A percentile compares a stretch with the other conserved stretches of the same genome.
phyloP scores from a whole-genome alignment of 257 asterid genomes.

The Knoxia roxburghii region DNA sequence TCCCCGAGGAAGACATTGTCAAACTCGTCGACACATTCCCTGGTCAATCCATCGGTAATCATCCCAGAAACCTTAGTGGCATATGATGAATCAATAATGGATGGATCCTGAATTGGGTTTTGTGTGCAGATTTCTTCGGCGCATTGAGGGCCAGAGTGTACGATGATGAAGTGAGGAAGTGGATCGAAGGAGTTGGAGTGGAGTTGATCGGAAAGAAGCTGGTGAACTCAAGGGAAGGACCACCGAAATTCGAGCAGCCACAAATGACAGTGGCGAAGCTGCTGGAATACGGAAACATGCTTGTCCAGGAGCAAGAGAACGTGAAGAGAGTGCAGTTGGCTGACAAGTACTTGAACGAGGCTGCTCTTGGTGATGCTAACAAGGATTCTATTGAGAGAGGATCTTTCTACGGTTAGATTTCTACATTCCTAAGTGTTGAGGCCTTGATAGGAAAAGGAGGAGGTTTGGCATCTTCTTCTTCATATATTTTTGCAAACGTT shows the following conservation, averaged over 20 bases:
- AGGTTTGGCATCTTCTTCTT: constrained; percentile 9
- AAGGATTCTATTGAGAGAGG: constrained; percentile 50
- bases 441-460: constrained; percentile 21
- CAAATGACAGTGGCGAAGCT: constrained; percentile 64
- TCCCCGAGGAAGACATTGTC: constrained; percentile 41
- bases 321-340: constrained; percentile 90
- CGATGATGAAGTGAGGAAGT: constrained; percentile 71
- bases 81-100: too few relatives aligned
- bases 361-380: constrained; percentile 87
- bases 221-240: constrained; percentile 77
- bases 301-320: constrained; percentile 76
- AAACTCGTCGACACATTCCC: constrained; percentile 76
- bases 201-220: constrained; percentile 50
- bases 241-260: constrained; percentile 69
- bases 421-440: constrained; percentile 12
- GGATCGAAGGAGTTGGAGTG: constrained; percentile 51
- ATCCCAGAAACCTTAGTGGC: background rate
- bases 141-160: constrained; percentile 86
- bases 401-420: constrained; percentile 41
- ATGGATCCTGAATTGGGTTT: too few relatives aligned
- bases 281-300: constrained; percentile 68
- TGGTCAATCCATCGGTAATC: constrained; percentile 80
- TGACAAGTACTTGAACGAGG: constrained; percentile 56
- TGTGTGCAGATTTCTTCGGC: constrained; percentile 67
- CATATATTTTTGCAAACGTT: too few relatives aligned